Evolutionary conservation across 306 rosid genomes (phyloP), one percentile per base, ranked within the genome.

Genomic region (Cyclanthera cordifolia): DNA sequence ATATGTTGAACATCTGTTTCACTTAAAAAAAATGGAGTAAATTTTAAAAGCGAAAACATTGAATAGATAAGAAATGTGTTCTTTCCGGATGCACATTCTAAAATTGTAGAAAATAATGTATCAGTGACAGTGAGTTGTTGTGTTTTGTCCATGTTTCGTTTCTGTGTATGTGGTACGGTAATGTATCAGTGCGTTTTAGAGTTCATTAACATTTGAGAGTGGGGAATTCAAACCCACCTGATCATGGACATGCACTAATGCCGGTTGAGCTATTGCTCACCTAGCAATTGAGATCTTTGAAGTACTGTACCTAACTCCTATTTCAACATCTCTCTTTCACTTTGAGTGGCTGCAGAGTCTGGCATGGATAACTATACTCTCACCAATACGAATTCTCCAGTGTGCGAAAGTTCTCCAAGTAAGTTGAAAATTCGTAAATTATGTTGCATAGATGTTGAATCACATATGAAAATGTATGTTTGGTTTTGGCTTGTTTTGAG

Each of bases 331-430:
- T 23, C 15, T 70, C 63, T 39, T 39, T 37, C 5, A 41, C 48
- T 53, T 34, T 20, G 3, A 12, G 10, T 37, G 23, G 20, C 66
- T 37, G 65, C 64, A 50, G 52, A 53, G 43, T 55, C 71, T 25
- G 72, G 39, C 14, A 41, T 27, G 25, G 16, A 70, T 2, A 19
- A 13, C 17, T 19, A n/a, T 32, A 30, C 23, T 27, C 67, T 43
- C 4, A 52, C 59, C 66, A 17, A 25, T 46, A n/a, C 13, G 37
- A 68, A 37, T 49, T 67, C 21, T 47, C 28, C 32, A 14, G 66
- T 49, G 9, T 19, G 27, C 24, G 69, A 54, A 45, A 74, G 9
- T 11, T 46, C 48, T 76, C 46, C 54, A 23, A 43, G 56, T 71
- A 45, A 11, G 67, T 17, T n/a, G 25, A 57, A 32, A 68, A 47